Evolutionary conservation across 306 rosid species (phyloP).

Genomic region (Quercus variabilis): DNA sequence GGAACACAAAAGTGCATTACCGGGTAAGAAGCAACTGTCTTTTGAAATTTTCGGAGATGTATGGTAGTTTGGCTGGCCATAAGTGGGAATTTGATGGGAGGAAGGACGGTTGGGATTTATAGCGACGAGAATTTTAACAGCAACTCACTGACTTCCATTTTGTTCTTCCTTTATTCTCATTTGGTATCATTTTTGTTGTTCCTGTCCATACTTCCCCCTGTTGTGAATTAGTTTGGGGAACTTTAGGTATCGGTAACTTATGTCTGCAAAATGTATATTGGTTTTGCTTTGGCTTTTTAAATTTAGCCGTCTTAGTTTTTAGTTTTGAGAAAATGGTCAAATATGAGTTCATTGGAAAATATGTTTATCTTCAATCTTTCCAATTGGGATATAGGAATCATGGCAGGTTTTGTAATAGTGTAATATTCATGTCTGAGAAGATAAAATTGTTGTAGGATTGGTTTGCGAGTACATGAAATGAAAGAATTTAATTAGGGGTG

Average conservation of each 20-base stretch:
- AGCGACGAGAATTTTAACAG: conserved; percentile 31
- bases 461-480: neutral
- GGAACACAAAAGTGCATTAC: conserved; percentile 76
- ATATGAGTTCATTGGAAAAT: neutral
- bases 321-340: conserved; percentile 13
- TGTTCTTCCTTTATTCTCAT: conserved; percentile 18
- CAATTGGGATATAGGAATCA: neutral
- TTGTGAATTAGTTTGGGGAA: conserved; percentile 47
- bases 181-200: conserved; percentile 28
- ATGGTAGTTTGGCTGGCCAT: conserved; percentile 59
- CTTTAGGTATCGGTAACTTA: conserved; percentile 30
- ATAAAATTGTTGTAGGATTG: no score
- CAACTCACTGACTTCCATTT: conserved; percentile 23
- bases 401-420: neutral
- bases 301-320: conserved; percentile 2
- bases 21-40: conserved; percentile 68
- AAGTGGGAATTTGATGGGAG: conserved; percentile 71
- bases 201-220: conserved; percentile 30
- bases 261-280: conserved; percentile 61
- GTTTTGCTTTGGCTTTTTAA: conserved; percentile 30
- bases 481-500: neutral
- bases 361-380: neutral
- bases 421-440: neutral
- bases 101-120: conserved; percentile 95
- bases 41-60: conserved; percentile 60